Evolutionary conservation across 345 rosid genomes (phyloP).

Genomic region (Linum trigynum): DNA sequence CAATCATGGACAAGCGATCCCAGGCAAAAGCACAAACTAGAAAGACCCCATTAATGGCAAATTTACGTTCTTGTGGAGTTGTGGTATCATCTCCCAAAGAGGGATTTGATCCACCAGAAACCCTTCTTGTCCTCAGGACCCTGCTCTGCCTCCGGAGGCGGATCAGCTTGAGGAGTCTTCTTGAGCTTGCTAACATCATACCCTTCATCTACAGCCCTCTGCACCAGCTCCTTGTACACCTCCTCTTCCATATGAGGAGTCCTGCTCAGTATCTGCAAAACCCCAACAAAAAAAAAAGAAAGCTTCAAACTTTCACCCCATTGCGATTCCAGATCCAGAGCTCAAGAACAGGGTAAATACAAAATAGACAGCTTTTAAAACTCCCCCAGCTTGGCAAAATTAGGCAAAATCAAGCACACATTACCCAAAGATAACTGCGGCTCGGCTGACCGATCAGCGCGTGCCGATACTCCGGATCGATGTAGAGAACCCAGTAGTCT

Average conservation of each 20-base stretch:
- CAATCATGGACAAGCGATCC: no score
- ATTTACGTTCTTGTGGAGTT: no score
- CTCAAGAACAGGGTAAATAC: not conserved
- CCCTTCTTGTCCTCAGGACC: constrained; percentile 62
- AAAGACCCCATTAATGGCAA: no score
- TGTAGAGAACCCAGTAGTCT: constrained; percentile 67
- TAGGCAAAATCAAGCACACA: not conserved
- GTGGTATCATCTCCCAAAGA: constrained; percentile 63
- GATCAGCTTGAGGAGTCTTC: constrained; percentile 59
- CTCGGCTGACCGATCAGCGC: constrained; percentile 74
- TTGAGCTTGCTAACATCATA: constrained; percentile 71
- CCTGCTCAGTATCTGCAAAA: constrained; percentile 62
- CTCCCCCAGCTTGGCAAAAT: no score
- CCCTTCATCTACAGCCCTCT: constrained; percentile 49
- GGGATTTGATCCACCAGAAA: constrained; percentile 78
- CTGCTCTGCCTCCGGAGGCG: constrained; percentile 45
- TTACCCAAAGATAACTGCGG: constrained; percentile 74
- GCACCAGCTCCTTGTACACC: constrained; percentile 44
- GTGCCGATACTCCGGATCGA: constrained; percentile 55
- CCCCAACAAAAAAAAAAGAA: not conserved
- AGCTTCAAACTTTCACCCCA: not conserved
- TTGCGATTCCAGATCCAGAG: not conserved
- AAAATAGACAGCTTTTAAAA: not conserved
- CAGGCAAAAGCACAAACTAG: no score
- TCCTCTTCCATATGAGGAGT: constrained; percentile 46